Evolutionary conservation across 2,329 filamentous ascomycete species (phyloP), one percentile per base, ranked within the genome.

Genomic region (Phialocephala sp.): DNA sequence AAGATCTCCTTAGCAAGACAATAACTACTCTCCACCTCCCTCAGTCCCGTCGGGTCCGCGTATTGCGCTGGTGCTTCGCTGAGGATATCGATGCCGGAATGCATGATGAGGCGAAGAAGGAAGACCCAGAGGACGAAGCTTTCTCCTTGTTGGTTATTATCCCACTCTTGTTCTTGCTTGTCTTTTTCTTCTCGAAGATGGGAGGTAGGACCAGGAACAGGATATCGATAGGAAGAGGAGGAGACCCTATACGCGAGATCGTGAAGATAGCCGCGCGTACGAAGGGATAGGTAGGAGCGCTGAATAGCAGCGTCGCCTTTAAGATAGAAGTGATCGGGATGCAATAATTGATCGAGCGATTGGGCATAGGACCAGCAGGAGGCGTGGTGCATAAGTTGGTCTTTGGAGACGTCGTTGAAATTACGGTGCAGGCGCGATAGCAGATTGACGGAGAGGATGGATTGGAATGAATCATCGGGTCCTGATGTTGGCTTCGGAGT

Each of bases 1-100:
- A 54, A n/a, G 32, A 54, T 35, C 14, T 54, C 50, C 15, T 18
- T 8, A 5, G 22, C 50, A 54, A 54, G 11, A 14, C 6, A 6
- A 35, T 54, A 54, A 27, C 50, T 54, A 32, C 24, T 54, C 24
- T 54, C 50, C 22, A 54, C 50, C 50, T 54, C 50, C 24, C n/a
- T 54, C 50, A 54, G 32, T 4, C 50, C 50, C 12, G 50, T 54
- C 22, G 50, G 50, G 32, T 54, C 50, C 14, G 11, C 50, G 14
- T 11, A 32, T 12, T 32, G 50, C 4, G 4, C 5, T 18, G 50
- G 50, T 5, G 24, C 50, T 12, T 35, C 27, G 2, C 50, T 5
- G 6, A 54, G 14, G 32, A 35, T 3, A 14, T 54, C 50, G 18
- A 54, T 12, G 1, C 24, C 50, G 8, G 32, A 15, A 15, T 15